Conservation (phyloP, 192 early-diverging fungal species). For the Backusella psychrophila region DNA sequence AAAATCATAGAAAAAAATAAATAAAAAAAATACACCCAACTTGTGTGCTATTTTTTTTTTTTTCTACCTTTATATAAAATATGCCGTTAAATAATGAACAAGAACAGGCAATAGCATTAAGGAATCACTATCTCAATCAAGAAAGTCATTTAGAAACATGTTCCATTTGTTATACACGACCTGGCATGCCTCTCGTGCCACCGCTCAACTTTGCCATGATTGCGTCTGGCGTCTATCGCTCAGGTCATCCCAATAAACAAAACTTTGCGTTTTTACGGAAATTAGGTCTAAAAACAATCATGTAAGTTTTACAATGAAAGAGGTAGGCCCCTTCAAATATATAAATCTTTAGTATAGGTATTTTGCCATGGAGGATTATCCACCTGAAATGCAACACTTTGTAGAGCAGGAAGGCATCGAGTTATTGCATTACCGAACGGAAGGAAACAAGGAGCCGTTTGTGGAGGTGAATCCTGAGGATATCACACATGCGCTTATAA, state of each 20-base stretch:
- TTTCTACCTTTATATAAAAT: not conserved
- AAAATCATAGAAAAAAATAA: not conserved
- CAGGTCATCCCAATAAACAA: slow-evolving; percentile 88
- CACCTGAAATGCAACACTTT: slow-evolving; percentile 76
- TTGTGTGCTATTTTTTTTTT: not conserved
- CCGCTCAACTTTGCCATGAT: slow-evolving; percentile 97
- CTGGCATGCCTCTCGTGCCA: slow-evolving; percentile 69
- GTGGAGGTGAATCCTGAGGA: slow-evolving; percentile 54
- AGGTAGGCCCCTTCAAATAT: not conserved
- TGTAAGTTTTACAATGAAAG: slow-evolving; percentile 35
- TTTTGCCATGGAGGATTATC: slow-evolving; percentile 39
- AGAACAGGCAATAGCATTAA: not conserved
- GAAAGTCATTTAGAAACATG: slow-evolving; percentile 18
- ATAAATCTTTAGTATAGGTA: slow-evolving; percentile 20
- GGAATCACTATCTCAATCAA: not conserved
- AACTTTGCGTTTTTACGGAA: slow-evolving; percentile 90
- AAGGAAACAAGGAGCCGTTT: slow-evolving; percentile 85
- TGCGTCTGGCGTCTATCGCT: slow-evolving; percentile 88
- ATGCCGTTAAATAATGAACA: slow-evolving; percentile 1
- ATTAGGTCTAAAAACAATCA: slow-evolving; percentile 80
- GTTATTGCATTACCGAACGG: slow-evolving; percentile 76
- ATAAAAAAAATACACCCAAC: not conserved
- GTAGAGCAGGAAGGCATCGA: slow-evolving; percentile 69
- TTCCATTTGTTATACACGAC: slow-evolving; percentile 36
- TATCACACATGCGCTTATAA: slow-evolving; percentile 50